phyloP scores from a whole-genome alignment of 225 moss, liverwort and hornwort species.

The Neckera pumila region DNA sequence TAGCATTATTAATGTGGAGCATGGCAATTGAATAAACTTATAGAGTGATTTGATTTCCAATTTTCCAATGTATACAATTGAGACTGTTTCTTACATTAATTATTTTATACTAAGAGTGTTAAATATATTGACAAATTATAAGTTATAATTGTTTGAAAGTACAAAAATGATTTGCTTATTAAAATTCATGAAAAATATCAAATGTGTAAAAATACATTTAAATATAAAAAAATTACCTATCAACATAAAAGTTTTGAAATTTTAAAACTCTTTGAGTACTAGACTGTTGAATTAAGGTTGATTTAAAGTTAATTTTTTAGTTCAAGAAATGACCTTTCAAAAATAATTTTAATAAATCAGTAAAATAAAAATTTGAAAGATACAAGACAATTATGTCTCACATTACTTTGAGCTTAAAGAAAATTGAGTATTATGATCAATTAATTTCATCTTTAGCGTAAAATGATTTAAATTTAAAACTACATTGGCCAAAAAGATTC shows the following conservation, averaged over 20 bases:
- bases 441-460: no score
- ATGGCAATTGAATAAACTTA: not conserved
- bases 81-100: not conserved
- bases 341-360: accelerated
- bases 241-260: no score
- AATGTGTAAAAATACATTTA: not conserved
- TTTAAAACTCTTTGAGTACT: no score
- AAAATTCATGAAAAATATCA: not conserved
- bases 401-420: not conserved
- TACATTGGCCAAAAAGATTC: no score
- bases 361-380: not conserved
- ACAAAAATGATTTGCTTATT: not conserved
- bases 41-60: not conserved
- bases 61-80: accelerated
- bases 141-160: not conserved
- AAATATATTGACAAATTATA: not conserved
- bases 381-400: not conserved
- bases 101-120: not conserved
- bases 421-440: no score
- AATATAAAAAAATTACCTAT: no score
- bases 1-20: accelerated
- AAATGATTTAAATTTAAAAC: no score
- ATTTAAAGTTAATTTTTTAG: not conserved
- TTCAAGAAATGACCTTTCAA: not conserved
- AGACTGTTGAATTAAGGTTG: not conserved